These are phyloP conservation scores for Vigna radiata DNA, from an alignment of 306 rosid genomes.

Conservation along the genomic window DNA sequence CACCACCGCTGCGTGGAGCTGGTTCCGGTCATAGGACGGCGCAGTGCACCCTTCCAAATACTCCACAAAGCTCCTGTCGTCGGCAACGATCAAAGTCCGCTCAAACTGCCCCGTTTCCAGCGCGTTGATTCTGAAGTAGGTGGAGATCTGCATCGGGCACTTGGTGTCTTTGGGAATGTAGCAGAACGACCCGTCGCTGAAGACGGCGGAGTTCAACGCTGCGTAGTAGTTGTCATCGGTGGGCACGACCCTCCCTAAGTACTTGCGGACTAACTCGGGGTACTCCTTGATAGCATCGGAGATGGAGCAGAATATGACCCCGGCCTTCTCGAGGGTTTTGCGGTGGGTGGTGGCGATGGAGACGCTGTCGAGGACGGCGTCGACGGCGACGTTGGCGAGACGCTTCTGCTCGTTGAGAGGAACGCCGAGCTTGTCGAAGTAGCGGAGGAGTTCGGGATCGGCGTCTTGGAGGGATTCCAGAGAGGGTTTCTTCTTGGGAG, in stretches of 20 bases:
- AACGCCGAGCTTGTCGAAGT: slow-evolving; percentile 17
- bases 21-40: slow-evolving; percentile 2
- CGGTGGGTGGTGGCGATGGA: slow-evolving; percentile 21
- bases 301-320: slow-evolving; percentile 16
- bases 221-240: slow-evolving; percentile 16
- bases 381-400: slow-evolving; percentile 17
- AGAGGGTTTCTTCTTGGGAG: background rate
- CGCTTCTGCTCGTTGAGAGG: slow-evolving; percentile 10
- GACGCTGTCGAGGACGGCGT: slow-evolving; percentile 23
- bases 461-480: background rate
- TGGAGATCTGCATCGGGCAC: slow-evolving; percentile 8
- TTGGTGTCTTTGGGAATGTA: background rate
- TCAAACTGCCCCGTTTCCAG: slow-evolving; percentile 9
- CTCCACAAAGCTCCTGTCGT: background rate
- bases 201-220: background rate
- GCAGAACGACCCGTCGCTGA: slow-evolving; percentile 21
- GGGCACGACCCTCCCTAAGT: background rate
- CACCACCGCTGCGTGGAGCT: background rate
- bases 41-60: slow-evolving; percentile 5
- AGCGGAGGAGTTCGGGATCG: slow-evolving; percentile 6
- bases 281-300: background rate
- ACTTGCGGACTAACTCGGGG: background rate
- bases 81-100: background rate
- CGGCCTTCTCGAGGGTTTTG: slow-evolving; percentile 7
- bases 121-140: slow-evolving; percentile 9